Base-by-base conservation (phyloP, 441 rosid species). In the Kokia cookei region DNA sequence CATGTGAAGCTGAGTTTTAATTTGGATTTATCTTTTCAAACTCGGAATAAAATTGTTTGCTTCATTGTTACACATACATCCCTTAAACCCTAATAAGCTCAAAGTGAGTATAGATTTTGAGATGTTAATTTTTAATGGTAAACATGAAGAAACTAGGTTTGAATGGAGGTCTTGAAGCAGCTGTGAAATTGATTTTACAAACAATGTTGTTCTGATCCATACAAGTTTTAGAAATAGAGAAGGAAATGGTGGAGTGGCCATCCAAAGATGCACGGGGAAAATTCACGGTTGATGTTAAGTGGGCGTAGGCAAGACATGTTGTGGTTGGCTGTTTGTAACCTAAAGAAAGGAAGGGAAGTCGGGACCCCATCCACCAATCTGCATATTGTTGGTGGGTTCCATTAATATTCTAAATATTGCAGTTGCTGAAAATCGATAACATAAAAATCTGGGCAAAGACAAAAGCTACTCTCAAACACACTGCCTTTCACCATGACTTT, bases 401-500 rank as follows among this genome's bases (percentile, higher is more conserved):
- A 7, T 63, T 10, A 0, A 1, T 17, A 73, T 60, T 72, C 24
- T 37, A 75, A 27, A 71, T 64, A 54, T 19, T 17, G 27, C 0
- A 26, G 35, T 13, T 59, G 40, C 37, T 32, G 37, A 32, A 59
- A 14, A 42, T 40, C 11, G n/a, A 32, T 59, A n/a, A 55, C 3
- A 63, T 45, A 40, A 77, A 65, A 48, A 2, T 45, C 4, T 53
- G 37, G 69, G 75, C 64, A 69, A 45, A 78, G 50, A 37, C 42
- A 53, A 72, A 35, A 51, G 57, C 64, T 19, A 26, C n/a, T 67
- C 65, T 61, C 45, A 15, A 59, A 42, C 77, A 72, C 77, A 2
- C 71, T 64, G 27, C 80, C 37, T 17, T 74, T 76, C 86, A 80
- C 90, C 90, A 79, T 82, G 88, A 83, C 83, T 86, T 78, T 81